Evolutionary conservation across 1,139 yeast species (phyloP).

Genomic region (Pichia sp.): DNA sequence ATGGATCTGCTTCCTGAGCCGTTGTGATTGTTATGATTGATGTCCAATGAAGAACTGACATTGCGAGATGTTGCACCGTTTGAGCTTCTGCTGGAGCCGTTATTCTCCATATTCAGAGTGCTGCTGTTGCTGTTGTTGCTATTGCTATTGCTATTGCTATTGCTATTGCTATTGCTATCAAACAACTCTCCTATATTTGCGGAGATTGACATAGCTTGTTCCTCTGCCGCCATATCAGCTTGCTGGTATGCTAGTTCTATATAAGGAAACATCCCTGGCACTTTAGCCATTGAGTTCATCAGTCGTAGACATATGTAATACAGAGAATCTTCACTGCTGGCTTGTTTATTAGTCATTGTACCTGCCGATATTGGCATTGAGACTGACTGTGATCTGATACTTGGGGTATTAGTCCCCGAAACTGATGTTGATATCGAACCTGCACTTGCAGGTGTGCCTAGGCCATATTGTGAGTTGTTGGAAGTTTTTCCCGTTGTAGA

Average conservation of each 20-base stretch:
- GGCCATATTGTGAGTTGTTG: background rate
- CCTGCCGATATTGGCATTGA: background rate
- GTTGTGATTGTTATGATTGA: background rate
- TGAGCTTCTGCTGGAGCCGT: too few species aligned
- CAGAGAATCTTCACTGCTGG: conserved; percentile 63
- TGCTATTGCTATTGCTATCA: background rate
- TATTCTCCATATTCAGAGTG: too few species aligned
- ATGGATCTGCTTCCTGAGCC: conserved; percentile 3
- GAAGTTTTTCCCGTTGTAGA: too few species aligned
- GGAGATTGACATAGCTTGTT: conserved; percentile 55
- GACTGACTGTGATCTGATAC: conserved; percentile 36
- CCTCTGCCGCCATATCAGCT: conserved; percentile 68
- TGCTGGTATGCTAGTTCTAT: conserved; percentile 49
- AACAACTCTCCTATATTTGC: background rate
- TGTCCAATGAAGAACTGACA: conserved; percentile 1
- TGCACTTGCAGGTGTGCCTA: background rate
- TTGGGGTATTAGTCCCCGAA: conserved; percentile 23
- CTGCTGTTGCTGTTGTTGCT: conserved; percentile 1
- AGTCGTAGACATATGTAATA: conserved; percentile 63
- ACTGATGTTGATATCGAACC: background rate
- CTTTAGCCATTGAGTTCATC: conserved; percentile 48
- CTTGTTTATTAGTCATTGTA: conserved; percentile 52
- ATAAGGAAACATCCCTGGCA: conserved; percentile 71
- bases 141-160: too few species aligned
- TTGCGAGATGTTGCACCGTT: too few species aligned